phyloP scores from a whole-genome alignment of 805 yeast species.

The Suhomyces tanzawaensis region DNA sequence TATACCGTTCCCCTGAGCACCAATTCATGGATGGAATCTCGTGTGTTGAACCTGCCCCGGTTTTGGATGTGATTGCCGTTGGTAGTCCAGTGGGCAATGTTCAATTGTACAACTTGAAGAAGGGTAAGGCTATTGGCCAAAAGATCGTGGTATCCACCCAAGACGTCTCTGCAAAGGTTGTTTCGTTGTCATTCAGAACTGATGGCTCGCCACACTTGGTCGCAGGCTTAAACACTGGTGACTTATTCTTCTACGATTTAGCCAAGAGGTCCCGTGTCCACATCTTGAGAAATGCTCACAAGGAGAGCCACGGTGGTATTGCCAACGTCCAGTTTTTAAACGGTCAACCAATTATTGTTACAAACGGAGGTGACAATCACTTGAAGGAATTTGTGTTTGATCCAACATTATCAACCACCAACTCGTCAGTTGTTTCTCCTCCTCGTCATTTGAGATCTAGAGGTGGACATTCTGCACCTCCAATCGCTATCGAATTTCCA shows the following conservation, averaged over 20 bases:
- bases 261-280: constrained; percentile 73
- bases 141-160: constrained; percentile 49
- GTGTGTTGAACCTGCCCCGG: constrained; percentile 81
- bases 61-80: constrained; percentile 74
- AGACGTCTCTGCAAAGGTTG: constrained; percentile 41
- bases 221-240: constrained; percentile 77
- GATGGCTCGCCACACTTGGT: constrained; percentile 86
- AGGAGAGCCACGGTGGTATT: constrained; percentile 73
- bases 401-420: constrained; percentile 72
- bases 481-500: constrained; percentile 71
- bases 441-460: constrained; percentile 90
- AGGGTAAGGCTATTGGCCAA: constrained; percentile 49
- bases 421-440: constrained; percentile 69
- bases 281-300: constrained; percentile 68
- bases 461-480: constrained; percentile 97
- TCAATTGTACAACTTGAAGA: constrained; percentile 62
- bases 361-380: constrained; percentile 88
- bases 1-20: constrained; percentile 51
- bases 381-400: constrained; percentile 91
- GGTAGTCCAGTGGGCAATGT: constrained; percentile 73
- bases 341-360: constrained; percentile 88
- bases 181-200: constrained; percentile 80
- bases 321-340: constrained; percentile 70
- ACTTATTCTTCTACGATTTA: constrained; percentile 80
- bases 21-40: constrained; percentile 56